Percentiles rank a stretch among this genome's conserved stretches.
Evolutionary conservation across 139 green algal genomes (phyloP).

Genomic region (Ulvella scutata): DNA sequence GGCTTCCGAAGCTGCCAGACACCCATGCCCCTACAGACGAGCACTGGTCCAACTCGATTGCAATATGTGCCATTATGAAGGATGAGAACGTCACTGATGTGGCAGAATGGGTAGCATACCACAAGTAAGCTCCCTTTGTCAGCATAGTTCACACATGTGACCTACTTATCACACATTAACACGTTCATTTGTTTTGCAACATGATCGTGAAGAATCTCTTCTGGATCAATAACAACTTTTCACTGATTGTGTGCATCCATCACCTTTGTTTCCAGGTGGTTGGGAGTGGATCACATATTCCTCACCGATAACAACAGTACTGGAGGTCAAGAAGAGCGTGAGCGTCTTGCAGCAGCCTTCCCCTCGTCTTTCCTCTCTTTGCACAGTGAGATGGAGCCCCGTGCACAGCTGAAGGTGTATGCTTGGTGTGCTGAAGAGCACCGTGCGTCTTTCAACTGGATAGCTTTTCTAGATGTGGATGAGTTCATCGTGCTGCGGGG

Average conservation of each 20-base stretch:
- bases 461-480: constrained; percentile 18
- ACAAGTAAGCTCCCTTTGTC: too few relatives aligned
- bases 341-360: background rate
- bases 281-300: constrained; percentile 1
- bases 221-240: too few relatives aligned
- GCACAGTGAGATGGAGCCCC: background rate
- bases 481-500: constrained; percentile 15
- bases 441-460: constrained; percentile 5
- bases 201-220: too few relatives aligned
- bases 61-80: background rate
- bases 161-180: too few relatives aligned
- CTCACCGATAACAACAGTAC: background rate
- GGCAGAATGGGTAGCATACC: background rate
- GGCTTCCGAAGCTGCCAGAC: background rate
- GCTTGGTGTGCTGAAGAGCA: constrained; percentile 8
- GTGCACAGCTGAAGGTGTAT: constrained; percentile 10
- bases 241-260: too few relatives aligned
- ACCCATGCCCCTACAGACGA: background rate
- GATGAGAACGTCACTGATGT: constrained; percentile 1
- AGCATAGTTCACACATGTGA: too few relatives aligned
- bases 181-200: too few relatives aligned
- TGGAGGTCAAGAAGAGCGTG: background rate
- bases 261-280: background rate
- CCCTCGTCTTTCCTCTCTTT: background rate
- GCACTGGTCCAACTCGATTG: background rate